Percentiles rank a stretch among this genome's conserved stretches.
These are phyloP conservation scores for Porodaedalea pini DNA, from an alignment of 1,284 basidiomycete genomes.

Conservation along the genomic window DNA sequence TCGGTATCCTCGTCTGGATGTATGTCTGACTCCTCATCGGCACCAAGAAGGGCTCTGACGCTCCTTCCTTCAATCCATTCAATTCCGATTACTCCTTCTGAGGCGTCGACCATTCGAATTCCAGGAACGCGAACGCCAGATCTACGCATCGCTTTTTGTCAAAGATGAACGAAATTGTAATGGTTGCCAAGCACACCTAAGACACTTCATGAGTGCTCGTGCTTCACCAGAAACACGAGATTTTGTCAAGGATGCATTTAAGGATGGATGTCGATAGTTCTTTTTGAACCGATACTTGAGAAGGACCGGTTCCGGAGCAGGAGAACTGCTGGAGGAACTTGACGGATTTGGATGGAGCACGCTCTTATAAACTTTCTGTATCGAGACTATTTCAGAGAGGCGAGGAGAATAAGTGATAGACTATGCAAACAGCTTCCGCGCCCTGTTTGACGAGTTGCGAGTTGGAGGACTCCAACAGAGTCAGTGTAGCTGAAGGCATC, in stretches of 20 bases:
- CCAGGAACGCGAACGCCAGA: conserved; percentile 86
- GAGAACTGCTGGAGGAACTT: neutral
- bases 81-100: conserved; percentile 79
- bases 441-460: conserved; percentile 19
- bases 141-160: conserved; percentile 35
- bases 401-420: neutral
- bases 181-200: conserved; percentile 47
- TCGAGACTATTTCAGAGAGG: neutral
- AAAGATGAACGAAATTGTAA: neutral
- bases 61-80: conserved; percentile 90
- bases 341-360: conserved; percentile 8
- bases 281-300: conserved; percentile 94
- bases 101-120: conserved; percentile 81
- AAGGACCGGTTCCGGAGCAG: conserved; percentile 49
- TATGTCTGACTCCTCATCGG: conserved; percentile 54
- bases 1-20: conserved; percentile 50
- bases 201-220: conserved; percentile 79
- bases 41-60: conserved; percentile 76
- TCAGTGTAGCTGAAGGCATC: conserved; percentile 6
- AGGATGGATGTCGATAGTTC: conserved; percentile 81
- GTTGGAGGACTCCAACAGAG: conserved; percentile 8
- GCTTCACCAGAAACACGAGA: conserved; percentile 85
- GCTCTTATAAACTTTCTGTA: conserved; percentile 21
- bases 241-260: conserved; percentile 79
- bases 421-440: conserved; percentile 17